Evolutionary conservation across 495 filamentous ascomycete genomes (phyloP).

Genomic region (Penicillium crystallinum): DNA sequence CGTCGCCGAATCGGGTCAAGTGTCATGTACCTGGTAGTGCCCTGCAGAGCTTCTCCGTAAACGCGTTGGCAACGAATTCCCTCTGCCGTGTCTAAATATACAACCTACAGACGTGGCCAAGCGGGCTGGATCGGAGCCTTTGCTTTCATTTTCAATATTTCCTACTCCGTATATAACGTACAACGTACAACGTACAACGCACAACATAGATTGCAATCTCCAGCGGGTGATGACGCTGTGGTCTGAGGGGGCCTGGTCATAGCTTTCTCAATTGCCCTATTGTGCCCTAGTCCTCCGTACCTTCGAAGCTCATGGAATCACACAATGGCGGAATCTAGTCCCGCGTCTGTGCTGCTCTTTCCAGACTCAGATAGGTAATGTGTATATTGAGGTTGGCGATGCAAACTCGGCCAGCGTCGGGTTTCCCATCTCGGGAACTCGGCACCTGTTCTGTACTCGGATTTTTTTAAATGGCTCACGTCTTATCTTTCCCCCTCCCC

Average conservation of each 20-base stretch:
- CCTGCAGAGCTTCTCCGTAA: conserved; percentile 15
- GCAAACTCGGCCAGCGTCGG: conserved; percentile 7
- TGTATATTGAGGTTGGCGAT: neutral
- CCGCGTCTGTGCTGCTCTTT: neutral
- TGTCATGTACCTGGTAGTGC: conserved; percentile 2
- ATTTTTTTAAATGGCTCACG: too few relatives aligned
- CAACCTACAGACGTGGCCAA: neutral
- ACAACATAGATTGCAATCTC: neutral
- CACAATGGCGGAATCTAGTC: neutral
- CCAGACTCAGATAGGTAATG: neutral
- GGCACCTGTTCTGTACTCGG: conserved; percentile 1
- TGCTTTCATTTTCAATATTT: too few relatives aligned
- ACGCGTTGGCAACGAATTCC: conserved; percentile 5
- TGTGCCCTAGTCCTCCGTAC: too few relatives aligned
- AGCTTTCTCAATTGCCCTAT: neutral
- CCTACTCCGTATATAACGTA: too few relatives aligned
- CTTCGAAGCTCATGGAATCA: neutral
- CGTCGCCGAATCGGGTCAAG: conserved; percentile 3
- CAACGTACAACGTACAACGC: too few relatives aligned
- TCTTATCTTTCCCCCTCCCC: too few relatives aligned
- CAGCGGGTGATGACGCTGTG: neutral
- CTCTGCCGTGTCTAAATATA: neutral
- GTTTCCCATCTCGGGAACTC: conserved; percentile 13
- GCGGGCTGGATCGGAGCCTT: neutral
- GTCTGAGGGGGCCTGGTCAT: neutral